Evolutionary conservation across 345 rosid genomes (phyloP).

Genomic region (Brassica cretica): DNA sequence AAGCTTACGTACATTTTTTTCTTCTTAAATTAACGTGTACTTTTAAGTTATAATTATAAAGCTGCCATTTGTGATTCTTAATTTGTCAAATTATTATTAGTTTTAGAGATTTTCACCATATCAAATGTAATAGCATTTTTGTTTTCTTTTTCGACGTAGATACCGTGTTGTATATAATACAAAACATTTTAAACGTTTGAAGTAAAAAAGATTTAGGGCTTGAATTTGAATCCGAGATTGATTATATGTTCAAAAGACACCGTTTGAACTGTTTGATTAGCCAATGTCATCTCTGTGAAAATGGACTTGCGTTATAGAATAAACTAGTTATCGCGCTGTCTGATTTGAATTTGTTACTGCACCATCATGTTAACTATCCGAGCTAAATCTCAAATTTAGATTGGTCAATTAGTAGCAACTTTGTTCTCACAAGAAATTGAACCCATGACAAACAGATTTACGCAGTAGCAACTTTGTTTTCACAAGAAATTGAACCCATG

Average conservation of each 20-base stretch:
- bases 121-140: background rate
- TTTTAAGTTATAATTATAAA: slow-evolving; percentile 9
- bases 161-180: background rate
- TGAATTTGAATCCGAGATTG: background rate
- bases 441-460: background rate
- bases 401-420: background rate
- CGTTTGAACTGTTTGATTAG: background rate
- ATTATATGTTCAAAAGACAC: background rate
- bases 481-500: background rate
- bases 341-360: background rate
- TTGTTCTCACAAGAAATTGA: background rate
- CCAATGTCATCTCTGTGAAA: no score
- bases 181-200: background rate
- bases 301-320: no score
- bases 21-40: background rate
- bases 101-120: background rate
- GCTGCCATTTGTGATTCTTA: slow-evolving; percentile 3
- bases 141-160: background rate
- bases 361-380: background rate
- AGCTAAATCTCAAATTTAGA: background rate
- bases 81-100: background rate
- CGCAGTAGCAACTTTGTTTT: background rate
- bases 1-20: background rate
- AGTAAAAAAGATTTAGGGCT: background rate
- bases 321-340: background rate